Conservation (phyloP, 2,329 filamentous ascomycete genomes). For the Emmonsiellopsis sp. region DNA sequence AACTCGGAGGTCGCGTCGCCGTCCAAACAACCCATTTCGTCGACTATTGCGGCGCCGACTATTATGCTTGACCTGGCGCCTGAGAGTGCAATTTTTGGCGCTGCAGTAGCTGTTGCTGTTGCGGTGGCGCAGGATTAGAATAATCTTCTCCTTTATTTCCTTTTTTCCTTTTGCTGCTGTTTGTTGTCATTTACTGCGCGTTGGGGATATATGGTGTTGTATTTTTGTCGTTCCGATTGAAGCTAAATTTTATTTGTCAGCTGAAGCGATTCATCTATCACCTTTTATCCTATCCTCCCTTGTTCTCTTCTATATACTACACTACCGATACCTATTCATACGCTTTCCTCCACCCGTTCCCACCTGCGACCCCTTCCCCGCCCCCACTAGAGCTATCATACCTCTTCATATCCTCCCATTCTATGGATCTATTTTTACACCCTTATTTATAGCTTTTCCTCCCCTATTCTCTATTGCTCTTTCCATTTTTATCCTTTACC, state of each 20-base stretch:
- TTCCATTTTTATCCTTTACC: background rate
- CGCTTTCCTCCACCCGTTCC: background rate
- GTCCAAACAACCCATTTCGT: background rate
- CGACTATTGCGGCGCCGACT: slow-evolving; percentile 13
- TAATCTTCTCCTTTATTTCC: slow-evolving; percentile 3
- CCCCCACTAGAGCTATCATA: background rate
- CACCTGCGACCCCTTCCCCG: no score
- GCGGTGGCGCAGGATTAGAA: slow-evolving; percentile 20
- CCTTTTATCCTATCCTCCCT: background rate
- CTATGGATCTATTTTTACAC: background rate
- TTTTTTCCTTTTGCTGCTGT: slow-evolving; percentile 4
- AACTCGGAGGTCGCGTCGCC: background rate
- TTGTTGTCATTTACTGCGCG: background rate
- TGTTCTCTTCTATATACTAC: background rate
- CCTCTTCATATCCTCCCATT: background rate
- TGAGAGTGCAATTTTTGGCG: slow-evolving; percentile 37
- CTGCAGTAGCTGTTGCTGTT: slow-evolving; percentile 39
- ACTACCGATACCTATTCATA: background rate
- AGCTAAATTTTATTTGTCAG: background rate
- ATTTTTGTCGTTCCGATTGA: slow-evolving; percentile 2
- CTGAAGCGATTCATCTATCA: background rate
- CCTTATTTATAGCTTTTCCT: background rate
- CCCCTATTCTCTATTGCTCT: background rate
- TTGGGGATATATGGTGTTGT: background rate
- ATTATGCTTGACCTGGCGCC: slow-evolving; percentile 33